These are phyloP conservation scores for Calocera cornea DNA, from an alignment of 768 basidiomycete genomes.

Conservation along the genomic window DNA sequence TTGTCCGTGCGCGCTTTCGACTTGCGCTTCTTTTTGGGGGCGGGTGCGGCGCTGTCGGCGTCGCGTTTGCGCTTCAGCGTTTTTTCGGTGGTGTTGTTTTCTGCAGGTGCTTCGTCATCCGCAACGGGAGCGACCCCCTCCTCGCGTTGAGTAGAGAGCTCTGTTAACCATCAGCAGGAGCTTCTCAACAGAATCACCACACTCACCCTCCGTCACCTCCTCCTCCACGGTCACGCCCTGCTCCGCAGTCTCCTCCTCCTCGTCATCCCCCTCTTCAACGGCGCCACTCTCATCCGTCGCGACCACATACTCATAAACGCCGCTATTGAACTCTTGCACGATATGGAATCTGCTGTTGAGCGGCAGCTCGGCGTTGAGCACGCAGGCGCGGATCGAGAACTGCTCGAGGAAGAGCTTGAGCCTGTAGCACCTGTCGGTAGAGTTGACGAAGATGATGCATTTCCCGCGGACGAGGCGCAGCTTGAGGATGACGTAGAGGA, in stretches of 20 bases:
- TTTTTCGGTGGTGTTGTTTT: conserved; percentile 23
- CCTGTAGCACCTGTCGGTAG: conserved; percentile 86
- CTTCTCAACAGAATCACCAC: background rate
- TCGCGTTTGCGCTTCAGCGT: conserved; percentile 36
- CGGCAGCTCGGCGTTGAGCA: conserved; percentile 90
- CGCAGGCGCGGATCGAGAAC: conserved; percentile 91
- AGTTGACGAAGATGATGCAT: conserved; percentile 92
- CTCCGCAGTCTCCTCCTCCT: conserved; percentile 32
- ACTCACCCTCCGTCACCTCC: background rate
- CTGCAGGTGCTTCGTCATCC: conserved; percentile 1
- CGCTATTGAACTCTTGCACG: conserved; percentile 97
- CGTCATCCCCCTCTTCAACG: conserved; percentile 38
- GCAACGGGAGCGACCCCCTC: background rate
- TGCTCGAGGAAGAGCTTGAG: conserved; percentile 97
- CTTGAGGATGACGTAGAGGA: conserved; percentile 92
- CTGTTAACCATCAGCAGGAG: background rate
- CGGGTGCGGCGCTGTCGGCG: background rate
- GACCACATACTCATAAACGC: conserved; percentile 96
- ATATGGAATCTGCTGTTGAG: conserved; percentile 89
- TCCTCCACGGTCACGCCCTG: conserved; percentile 18
- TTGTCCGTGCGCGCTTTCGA: conserved; percentile 34
- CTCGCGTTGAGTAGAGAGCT: background rate
- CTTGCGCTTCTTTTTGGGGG: conserved; percentile 27
- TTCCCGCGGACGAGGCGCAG: conserved; percentile 92
- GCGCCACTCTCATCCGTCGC: conserved; percentile 82